These are phyloP conservation scores for Vitis hybrid DNA, from an alignment of 177 flowering plant genomes.

Conservation along the genomic window DNA sequence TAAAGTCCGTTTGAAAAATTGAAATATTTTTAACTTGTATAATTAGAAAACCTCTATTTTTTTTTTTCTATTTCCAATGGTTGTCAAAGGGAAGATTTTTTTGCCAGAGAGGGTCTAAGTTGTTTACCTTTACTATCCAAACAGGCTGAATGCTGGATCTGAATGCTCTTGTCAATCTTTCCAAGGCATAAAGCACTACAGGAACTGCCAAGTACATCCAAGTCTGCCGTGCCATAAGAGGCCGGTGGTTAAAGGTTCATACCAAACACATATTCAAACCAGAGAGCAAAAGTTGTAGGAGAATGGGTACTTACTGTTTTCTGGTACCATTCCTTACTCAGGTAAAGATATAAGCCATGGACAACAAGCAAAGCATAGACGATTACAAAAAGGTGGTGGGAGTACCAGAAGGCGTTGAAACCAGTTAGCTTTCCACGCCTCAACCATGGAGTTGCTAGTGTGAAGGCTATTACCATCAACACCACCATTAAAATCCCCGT, in stretches of 20 bases:
- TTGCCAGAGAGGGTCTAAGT: neutral
- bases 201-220: conserved; percentile 44
- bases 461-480: conserved; percentile 17
- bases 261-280: too few relatives aligned
- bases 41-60: neutral
- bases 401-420: conserved; percentile 18
- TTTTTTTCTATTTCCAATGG: too few relatives aligned
- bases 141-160: conserved; percentile 34
- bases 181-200: conserved; percentile 21
- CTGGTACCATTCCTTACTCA: conserved; percentile 3
- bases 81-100: too few relatives aligned
- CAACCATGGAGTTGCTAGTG: conserved; percentile 9
- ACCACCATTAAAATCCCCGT: conserved; percentile 19
- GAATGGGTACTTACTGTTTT: conserved; percentile 13
- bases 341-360: conserved; percentile 12
- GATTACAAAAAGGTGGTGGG: conserved; percentile 14
- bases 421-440: conserved; percentile 9
- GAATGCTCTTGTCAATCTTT: conserved; percentile 28
- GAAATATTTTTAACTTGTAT: too few relatives aligned
- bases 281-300: too few relatives aligned
- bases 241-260: too few relatives aligned
- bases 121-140: conserved; percentile 26
- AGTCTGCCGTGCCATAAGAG: conserved; percentile 16
- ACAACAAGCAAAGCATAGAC: conserved; percentile 16
- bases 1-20: too few relatives aligned